phyloP scores from a whole-genome alignment of 768 basidiomycete genomes.

The Psilocybe azurescens region DNA sequence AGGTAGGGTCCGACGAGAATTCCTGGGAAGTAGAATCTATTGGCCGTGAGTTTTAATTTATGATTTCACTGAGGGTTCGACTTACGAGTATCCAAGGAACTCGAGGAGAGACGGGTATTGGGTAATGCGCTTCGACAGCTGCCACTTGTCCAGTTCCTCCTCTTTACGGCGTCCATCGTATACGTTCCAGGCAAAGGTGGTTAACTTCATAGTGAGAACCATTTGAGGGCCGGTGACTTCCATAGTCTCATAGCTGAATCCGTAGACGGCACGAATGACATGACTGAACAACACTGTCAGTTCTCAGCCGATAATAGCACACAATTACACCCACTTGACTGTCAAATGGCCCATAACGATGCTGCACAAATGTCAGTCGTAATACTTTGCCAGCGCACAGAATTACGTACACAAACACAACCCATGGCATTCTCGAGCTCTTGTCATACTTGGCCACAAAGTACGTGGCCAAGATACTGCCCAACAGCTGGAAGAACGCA shows the following conservation, averaged over 20 bases:
- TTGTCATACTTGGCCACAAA: slow-evolving; percentile 62
- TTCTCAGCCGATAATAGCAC: neutral
- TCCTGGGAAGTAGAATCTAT: slow-evolving; percentile 96
- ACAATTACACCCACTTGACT: slow-evolving; percentile 70
- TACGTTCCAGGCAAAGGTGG: slow-evolving; percentile 98
- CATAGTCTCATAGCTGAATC: slow-evolving; percentile 74
- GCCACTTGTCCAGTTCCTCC: slow-evolving; percentile 89
- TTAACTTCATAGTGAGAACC: slow-evolving; percentile 97
- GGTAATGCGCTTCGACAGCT: slow-evolving; percentile 66
- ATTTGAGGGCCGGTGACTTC: slow-evolving; percentile 94
- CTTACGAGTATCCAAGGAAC: slow-evolving; percentile 92
- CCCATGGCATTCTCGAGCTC: slow-evolving; percentile 87
- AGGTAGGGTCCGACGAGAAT: slow-evolving; percentile 91
- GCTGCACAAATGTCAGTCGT: slow-evolving; percentile 39
- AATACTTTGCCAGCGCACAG: neutral
- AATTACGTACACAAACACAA: slow-evolving; percentile 70
- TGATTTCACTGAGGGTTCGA: slow-evolving; percentile 14
- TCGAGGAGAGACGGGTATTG: slow-evolving; percentile 80
- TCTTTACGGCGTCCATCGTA: slow-evolving; percentile 79
- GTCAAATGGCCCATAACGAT: slow-evolving; percentile 91
- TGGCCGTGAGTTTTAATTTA: neutral
- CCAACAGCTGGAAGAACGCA: slow-evolving; percentile 79
- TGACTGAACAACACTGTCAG: slow-evolving; percentile 53
- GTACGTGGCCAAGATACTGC: slow-evolving; percentile 78
- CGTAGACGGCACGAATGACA: slow-evolving; percentile 66